Evolutionary conservation across 163 green algal species (phyloP).

Genomic region (Scenedesmus sp.): DNA sequence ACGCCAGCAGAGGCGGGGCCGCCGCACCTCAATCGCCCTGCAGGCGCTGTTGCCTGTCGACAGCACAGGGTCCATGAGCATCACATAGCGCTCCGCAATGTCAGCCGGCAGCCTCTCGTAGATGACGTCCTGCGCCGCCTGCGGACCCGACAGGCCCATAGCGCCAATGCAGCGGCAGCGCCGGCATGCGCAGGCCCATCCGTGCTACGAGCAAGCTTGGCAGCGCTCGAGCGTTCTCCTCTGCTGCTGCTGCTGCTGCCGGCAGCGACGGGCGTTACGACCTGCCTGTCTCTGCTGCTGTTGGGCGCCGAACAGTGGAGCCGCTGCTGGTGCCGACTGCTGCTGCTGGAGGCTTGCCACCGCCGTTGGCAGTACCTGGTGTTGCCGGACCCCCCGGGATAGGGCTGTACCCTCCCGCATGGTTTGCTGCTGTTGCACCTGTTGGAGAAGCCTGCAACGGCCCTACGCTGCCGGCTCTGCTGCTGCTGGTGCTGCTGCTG

Average conservation of each 20-base stretch:
- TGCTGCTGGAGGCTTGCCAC: neutral
- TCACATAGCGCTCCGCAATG: conserved; percentile 94
- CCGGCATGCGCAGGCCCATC: conserved; percentile 19
- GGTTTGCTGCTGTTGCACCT: neutral
- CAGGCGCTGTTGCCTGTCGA: conserved; percentile 86
- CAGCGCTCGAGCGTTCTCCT: neutral
- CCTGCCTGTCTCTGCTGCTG: conserved; percentile 38
- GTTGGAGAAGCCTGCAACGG: neutral
- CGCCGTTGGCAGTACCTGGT: neutral
- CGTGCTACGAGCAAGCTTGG: neutral
- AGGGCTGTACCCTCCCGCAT: neutral
- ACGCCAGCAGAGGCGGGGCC: neutral
- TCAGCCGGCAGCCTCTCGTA: conserved; percentile 96
- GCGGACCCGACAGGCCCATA: neutral
- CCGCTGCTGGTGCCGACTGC: neutral
- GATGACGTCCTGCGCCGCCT: conserved; percentile 75
- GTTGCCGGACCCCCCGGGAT: neutral
- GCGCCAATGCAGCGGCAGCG: conserved; percentile 11
- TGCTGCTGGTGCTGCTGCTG: conserved; percentile 13
- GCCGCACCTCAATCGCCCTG: conserved; percentile 78
- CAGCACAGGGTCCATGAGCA: conserved; percentile 98
- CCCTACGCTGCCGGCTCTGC: neutral
- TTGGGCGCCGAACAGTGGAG: neutral
- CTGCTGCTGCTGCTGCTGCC: conserved; percentile 8
- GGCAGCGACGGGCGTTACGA: neutral